Evolutionary conservation across 495 filamentous ascomycete genomes (phyloP).

Genomic region (Chaetomium cochliodes): DNA sequence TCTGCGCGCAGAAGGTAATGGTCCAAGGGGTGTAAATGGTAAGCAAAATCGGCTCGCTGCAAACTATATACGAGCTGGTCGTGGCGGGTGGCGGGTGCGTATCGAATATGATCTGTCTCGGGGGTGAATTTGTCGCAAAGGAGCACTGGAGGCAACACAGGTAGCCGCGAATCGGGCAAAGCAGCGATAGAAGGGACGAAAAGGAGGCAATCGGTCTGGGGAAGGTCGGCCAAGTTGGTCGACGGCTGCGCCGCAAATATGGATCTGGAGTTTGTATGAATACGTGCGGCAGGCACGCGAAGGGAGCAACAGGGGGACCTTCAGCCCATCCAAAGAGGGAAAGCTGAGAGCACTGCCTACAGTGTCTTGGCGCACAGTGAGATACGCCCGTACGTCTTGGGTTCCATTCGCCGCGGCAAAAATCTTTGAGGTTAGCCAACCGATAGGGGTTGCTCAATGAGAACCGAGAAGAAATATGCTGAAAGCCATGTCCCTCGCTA

Average conservation of each 20-base stretch:
- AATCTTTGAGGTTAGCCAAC: no score
- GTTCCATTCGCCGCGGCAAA: not conserved
- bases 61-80: not conserved
- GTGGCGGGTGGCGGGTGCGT: not conserved
- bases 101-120: not conserved
- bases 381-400: not conserved
- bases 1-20: constrained; percentile 19
- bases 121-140: not conserved
- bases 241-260: constrained; percentile 14
- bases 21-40: not conserved
- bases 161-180: not conserved
- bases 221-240: not conserved
- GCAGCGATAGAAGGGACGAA: not conserved
- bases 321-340: constrained; percentile 20
- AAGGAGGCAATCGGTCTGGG: not conserved
- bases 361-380: constrained; percentile 1
- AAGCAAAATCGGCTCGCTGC: not conserved
- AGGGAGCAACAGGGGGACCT: constrained; percentile 10
- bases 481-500: no score
- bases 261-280: not conserved
- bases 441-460: no score
- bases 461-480: no score
- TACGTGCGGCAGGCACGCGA: constrained; percentile 3
- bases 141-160: not conserved
- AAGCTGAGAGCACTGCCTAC: constrained; percentile 21